phyloP scores from a whole-genome alignment of 345 rosid genomes.

The Noccaea bulbosa region DNA sequence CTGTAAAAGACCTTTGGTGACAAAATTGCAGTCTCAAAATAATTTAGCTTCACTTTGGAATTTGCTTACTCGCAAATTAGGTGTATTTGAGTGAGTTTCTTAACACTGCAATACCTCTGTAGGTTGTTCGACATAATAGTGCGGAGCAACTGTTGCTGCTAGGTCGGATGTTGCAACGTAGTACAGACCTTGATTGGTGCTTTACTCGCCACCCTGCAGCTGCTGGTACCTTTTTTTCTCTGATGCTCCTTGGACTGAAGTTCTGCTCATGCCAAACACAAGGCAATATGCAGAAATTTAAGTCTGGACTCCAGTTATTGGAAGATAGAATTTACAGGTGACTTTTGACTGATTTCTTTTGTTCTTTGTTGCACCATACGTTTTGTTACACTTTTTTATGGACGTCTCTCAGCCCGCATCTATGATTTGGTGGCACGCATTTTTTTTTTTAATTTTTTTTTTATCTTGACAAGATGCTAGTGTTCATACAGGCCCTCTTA shows the following conservation, averaged over 20 bases:
- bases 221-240: constrained; percentile 90
- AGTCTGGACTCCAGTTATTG: constrained; percentile 85
- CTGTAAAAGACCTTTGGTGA: constrained; percentile 23
- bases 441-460: constrained; percentile 7
- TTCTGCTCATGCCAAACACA: constrained; percentile 86
- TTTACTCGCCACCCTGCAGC: constrained; percentile 98
- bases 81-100: constrained; percentile 27
- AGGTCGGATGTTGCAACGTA: constrained; percentile 91
- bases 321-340: constrained; percentile 96
- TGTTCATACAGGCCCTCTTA: constrained; percentile 14
- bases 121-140: constrained; percentile 93
- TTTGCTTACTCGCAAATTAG: constrained; percentile 26
- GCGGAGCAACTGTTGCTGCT: constrained; percentile 95
- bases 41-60: constrained; percentile 14
- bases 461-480: constrained; percentile 4
- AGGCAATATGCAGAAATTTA: constrained; percentile 85
- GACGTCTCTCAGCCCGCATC: constrained; percentile 24
- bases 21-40: constrained; percentile 23
- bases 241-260: constrained; percentile 98
- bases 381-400: constrained; percentile 19
- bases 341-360: constrained; percentile 18
- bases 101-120: constrained; percentile 32
- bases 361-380: constrained; percentile 15
- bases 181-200: constrained; percentile 82
- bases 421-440: constrained; percentile 17